Evolutionary conservation across 1,284 basidiomycete genomes (phyloP), one percentile per base, ranked within the genome.

Genomic region (Moesziomyces parantarcticus): DNA sequence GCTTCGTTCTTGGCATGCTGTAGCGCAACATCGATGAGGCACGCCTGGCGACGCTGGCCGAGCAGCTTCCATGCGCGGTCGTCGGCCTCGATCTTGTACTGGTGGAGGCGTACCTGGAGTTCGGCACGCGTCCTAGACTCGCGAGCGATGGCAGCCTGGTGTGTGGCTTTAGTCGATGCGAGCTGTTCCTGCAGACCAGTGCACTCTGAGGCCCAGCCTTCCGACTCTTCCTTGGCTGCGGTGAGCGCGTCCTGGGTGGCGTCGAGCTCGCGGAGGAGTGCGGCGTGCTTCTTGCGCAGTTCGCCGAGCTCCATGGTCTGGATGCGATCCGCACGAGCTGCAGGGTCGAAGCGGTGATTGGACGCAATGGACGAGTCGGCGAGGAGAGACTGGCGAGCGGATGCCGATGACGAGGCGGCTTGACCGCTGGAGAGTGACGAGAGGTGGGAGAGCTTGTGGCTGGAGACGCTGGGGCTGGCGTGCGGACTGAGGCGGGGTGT

Each of bases 171-270:
- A 42, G 59, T 42, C 20, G 60, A 26, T 0, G 50, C 16, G 9
- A 73, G 56, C 50, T 67, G 70, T 23, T 58, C 70, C 32, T 73
- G 64, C 45, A 73, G 40, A 23, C 60, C 64, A 18, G 59, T 61
- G 55, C 70, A 73, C 26, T 73, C 70, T 34, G 65, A 68, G 7
- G 61, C 65, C 71, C 71, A 74, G 40, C 71, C 71, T 43, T 74
- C 71, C 9, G 62, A 65, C 10, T 74, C 71, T 29, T 74, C 71
- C 25, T 64, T 62, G 23, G 69, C 69, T 10, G 69, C 47, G 20
- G 51, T 40, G 42, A 73, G 64, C 29, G 64, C 70, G 22, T 74
- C 61, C 16, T 65, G 53, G 1, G 49, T 44, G 1, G 42, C 36
- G 10, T 47, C 44, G 23, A 74, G 58, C 8, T 74, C 58, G 49